Base-by-base conservation (phyloP, 23 red algal species). In the Gracilaria vermiculophylla region DNA sequence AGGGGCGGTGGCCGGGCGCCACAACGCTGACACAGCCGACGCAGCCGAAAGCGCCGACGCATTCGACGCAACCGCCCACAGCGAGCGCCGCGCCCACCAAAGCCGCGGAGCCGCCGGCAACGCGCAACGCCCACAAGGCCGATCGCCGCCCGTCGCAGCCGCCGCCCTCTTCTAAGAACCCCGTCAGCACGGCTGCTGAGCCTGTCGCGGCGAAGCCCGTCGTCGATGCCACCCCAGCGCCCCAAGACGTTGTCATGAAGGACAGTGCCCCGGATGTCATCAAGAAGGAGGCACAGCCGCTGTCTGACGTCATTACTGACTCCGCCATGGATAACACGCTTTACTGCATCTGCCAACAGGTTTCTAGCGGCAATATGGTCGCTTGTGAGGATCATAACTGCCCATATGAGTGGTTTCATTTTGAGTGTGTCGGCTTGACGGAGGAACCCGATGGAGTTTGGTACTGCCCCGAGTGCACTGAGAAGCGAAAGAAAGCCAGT, bases 391-490 rank as follows among this genome's bases (percentile, higher is more conserved):
- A 80, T n/a, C 64, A 85, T 6, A 57, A 94, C 33, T 99, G 97
- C 47, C 81, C 75, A 20, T 95, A 95, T 62, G 97, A 99, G 49
- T 99, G 97, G 97, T 99, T 95, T 82, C 97, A 99, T 54, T 95
- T 85, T 47, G 71, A 94, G 40, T 99, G 97, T 50, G 97, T 99
- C 6, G 92, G 92, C 13, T 80, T 99, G 55, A 95, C 74, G 5
- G 82, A 85, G 44, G 85, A 85, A 76, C 97, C 97, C 0, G 76
- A n/a, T 0, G 93, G 92, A 23, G 69, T 13, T 17, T 99, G 97
- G 97, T 89, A 91, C 29, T 99, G 97, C 57, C 82, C 88, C 15
- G 93, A 94, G 15, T 99, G 97, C 82, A 53, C 27, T 1, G 62
- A 67, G 29, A 45, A 35, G 8, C 53, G 45, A 29, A 84, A 84